Evolutionary conservation across 108 stramenopile genomes (phyloP).

Genomic region (Pseudonitzschia delicatissima): DNA sequence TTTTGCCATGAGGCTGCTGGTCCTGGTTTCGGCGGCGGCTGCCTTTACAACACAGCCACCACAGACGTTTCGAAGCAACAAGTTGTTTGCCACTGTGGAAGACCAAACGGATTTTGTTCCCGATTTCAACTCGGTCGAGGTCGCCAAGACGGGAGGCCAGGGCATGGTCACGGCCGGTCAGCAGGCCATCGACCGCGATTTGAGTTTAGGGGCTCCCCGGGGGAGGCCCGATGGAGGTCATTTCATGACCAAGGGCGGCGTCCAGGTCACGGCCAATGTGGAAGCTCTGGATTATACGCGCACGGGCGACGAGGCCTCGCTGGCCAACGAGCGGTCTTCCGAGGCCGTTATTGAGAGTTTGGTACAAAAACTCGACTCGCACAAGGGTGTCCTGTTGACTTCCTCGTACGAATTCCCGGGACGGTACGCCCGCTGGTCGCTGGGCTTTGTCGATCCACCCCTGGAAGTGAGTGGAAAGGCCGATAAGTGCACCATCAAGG

Average conservation of each 20-base stretch:
- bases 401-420: slow-evolving; percentile 96
- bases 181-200: slow-evolving; percentile 51
- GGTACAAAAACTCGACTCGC: slow-evolving; percentile 80
- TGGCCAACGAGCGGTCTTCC: slow-evolving; percentile 21
- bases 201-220: slow-evolving; percentile 78
- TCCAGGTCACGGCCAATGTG: slow-evolving; percentile 84
- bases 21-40: background rate
- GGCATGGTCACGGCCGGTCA: slow-evolving; percentile 66
- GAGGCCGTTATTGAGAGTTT: slow-evolving; percentile 78
- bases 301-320: slow-evolving; percentile 14
- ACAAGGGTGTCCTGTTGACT: slow-evolving; percentile 82
- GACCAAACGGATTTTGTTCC: slow-evolving; percentile 15
- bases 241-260: slow-evolving; percentile 81
- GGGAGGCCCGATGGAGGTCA: slow-evolving; percentile 76
- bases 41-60: too few relatives aligned
- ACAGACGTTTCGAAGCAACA: too few relatives aligned
- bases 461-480: slow-evolving; percentile 83
- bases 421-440: slow-evolving; percentile 90
- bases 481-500: slow-evolving; percentile 79
- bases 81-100: background rate
- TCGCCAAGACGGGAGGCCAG: slow-evolving; percentile 58
- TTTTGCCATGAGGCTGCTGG: background rate
- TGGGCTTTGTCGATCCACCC: slow-evolving; percentile 93
- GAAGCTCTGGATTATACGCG: slow-evolving; percentile 43
- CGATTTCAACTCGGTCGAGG: slow-evolving; percentile 50